Evolutionary conservation across 306 rosid species (phyloP), one percentile per base, ranked within the genome.

Genomic region (Nissolia schottii): DNA sequence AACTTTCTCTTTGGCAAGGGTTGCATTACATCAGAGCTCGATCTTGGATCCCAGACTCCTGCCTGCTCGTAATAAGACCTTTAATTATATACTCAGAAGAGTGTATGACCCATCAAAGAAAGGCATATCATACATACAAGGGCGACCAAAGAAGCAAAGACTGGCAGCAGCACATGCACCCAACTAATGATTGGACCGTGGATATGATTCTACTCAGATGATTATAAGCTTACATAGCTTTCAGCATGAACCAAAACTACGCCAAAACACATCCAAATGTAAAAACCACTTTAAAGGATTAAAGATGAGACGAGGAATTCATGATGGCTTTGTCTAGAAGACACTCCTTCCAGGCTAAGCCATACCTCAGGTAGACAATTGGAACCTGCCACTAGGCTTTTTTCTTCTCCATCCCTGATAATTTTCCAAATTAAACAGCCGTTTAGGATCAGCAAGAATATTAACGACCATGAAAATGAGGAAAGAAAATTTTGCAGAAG

Each of bases 401-500:
- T 79, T 91, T 89, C 97, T 89, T 82, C 90, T 91, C 99, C 99
- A 95, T 77, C 99, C 99, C 99, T 95, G 82, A 51, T 53, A 80
- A n/a, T n/a, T 51, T 81, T 76, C 50, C 32, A 74, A 59, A 64
- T 58, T 29, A 6, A 32, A 32, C n/a, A 59, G 37, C 31, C 71
- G 62, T 32, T 80, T 63, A 68, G 62, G 20, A 51, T 79, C 38
- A 51, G 65, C 73, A 46, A 31, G 50, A 51, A 63, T 23, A 46
- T 43, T 18, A 31, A 70, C 49, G 57, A 13, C 22, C 25, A 38
- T 5, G 0, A 32, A n/a, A 12, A 15, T 15, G 35, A 22, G 58
- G 53, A 54, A n/a, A 34, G 18, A 18, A 76, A 34, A 22, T 1
- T 32, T 55, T 41, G 45, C 7, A 27, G 71, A 29, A 67, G 67